Evolutionary conservation across 2,329 filamentous ascomycete genomes (phyloP), one percentile per base, ranked within the genome.

Genomic region (Hypocreales sp.): DNA sequence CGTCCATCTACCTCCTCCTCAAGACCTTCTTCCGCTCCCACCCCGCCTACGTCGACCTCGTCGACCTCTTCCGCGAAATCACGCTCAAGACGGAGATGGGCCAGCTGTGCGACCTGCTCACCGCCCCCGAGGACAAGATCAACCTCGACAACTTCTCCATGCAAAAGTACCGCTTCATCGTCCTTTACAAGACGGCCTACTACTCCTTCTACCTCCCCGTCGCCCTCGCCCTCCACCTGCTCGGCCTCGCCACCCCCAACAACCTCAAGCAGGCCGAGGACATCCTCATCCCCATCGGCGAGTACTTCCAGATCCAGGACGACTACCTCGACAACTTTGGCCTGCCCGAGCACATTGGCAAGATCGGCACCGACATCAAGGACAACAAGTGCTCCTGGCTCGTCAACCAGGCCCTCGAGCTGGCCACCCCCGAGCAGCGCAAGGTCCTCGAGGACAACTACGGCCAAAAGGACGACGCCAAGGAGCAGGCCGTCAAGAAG

Each of bases 331-430:
- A 98, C 66, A 92, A 92, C 61, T 98, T 90, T 48, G 90, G 87
- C 43, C 76, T 87, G 42, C 84, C 90, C 21, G 73, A 83, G 46
- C 72, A 84, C 47, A 90, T 98, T 51, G 90, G 90, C 56, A 98
- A 98, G 72, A 93, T 95, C 39, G 90, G 90, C 40, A 98, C 90
- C 34, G 90, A 98, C 48, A 98, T 98, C 55, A 77, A 86, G 67
- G 90, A 98, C 62, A 98, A 98, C 72, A 98, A 98, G 70, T 98
- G 90, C 68, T 92, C 82, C 22, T 98, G 90, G 90, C 64, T 98
- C 33, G 71, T 98, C 56, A 98, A 98, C 68, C 78, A 93, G 58
- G 90, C 90, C 25, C 66, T 98, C 33, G 67, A 74, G 51, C 68
- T 78, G 35, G 79, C 72, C 38, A 86, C 69, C 3, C 74, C 82